Conservation (phyloP, 2,329 filamentous ascomycete species). For the Ceratocystis destructans region DNA sequence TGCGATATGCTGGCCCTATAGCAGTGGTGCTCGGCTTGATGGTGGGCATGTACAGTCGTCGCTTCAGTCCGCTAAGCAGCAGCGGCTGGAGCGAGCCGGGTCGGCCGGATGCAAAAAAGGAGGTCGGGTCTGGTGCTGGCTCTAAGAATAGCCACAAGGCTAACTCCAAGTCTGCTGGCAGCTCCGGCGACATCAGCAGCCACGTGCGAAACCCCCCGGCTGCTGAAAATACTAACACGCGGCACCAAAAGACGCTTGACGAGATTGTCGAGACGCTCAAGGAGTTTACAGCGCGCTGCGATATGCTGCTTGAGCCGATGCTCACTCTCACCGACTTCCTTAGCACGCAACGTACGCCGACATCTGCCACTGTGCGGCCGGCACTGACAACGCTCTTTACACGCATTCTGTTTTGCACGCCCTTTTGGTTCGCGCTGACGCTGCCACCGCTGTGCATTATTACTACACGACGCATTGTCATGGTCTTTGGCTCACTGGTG, state of each 20-base stretch:
- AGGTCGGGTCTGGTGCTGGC: conserved; percentile 17
- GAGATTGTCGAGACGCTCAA: conserved; percentile 93
- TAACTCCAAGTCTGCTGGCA: conserved; percentile 22
- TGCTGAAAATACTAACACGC: conserved; percentile 50
- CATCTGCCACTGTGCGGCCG: conserved; percentile 78
- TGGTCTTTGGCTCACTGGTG: conserved; percentile 74
- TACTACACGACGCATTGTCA: conserved; percentile 68
- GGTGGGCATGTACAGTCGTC: conserved; percentile 77
- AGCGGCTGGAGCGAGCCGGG: conserved; percentile 53
- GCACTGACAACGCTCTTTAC: conserved; percentile 82
- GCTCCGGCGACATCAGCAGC: conserved; percentile 20
- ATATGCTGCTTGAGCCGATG: conserved; percentile 79
- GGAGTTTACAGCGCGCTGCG: conserved; percentile 80
- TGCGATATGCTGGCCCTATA: conserved; percentile 70
- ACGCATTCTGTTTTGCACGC: conserved; percentile 74
- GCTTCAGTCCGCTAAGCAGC: conserved; percentile 81
- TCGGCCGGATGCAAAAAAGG: conserved; percentile 19
- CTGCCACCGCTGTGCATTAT: conserved; percentile 73
- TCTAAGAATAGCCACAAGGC: conserved; percentile 25
- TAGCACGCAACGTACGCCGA: conserved; percentile 78
- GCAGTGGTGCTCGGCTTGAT: conserved; percentile 69
- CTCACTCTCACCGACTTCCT: conserved; percentile 84
- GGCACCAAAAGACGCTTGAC: conserved; percentile 86
- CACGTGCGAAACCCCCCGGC: conserved; percentile 31
- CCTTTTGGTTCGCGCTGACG: conserved; percentile 73